Percentiles rank a stretch among this genome's conserved stretches.
These are phyloP conservation scores for Marchantia polymorpha DNA, from an alignment of 225 moss, liverwort and hornwort species.

Conservation along the genomic window DNA sequence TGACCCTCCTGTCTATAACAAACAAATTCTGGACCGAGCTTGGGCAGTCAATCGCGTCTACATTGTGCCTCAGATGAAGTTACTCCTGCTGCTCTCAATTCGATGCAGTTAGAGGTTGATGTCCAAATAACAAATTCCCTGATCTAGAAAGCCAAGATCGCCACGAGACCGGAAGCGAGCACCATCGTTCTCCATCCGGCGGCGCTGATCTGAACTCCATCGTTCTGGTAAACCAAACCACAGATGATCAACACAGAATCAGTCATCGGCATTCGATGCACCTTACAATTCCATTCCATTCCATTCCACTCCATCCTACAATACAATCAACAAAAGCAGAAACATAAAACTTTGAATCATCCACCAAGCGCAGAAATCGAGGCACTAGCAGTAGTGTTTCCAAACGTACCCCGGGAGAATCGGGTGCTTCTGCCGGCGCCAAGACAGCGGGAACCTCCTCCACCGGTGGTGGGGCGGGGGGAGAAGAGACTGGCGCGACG, in stretches of 20 bases:
- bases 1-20: conserved; percentile 3
- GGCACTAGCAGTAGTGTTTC: too few relatives aligned
- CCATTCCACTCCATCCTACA: too few relatives aligned
- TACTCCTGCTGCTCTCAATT: not conserved
- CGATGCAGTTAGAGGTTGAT: not conserved
- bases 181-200: not conserved
- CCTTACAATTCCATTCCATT: too few relatives aligned
- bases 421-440: not conserved
- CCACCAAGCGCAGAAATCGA: too few relatives aligned
- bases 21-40: not conserved
- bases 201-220: not conserved
- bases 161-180: not conserved
- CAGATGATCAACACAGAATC: not conserved
- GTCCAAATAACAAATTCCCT: not conserved
- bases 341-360: too few relatives aligned
- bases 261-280: not conserved
- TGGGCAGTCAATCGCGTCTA: not conserved
- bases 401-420: not conserved
- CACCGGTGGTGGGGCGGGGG: not conserved
- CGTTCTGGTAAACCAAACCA: not conserved
- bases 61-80: not conserved
- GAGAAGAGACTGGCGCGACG: not conserved
- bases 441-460: not conserved
- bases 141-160: not conserved
- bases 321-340: too few relatives aligned